Base-by-base conservation (phyloP, 441 rosid species). In the Adansonia madagascariensis region DNA sequence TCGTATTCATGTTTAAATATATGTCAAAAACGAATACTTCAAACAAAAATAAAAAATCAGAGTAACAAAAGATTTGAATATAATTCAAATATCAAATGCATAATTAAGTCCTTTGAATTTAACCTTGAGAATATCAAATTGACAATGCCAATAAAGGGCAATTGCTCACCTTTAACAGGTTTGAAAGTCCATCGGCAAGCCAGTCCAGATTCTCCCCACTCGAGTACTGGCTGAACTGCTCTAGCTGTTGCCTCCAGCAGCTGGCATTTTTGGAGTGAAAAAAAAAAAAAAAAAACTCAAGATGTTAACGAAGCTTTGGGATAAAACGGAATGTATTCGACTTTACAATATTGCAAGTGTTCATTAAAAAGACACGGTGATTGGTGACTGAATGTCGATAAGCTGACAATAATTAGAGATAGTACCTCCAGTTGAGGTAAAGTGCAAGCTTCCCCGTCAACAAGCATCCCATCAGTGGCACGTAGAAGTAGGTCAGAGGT, bases 371-470 rank as follows among this genome's bases (percentile, higher is more conserved):
- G 15, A 46, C 18, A 20, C 22, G 10, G 17, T 68, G 18, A 47
- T 68, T 49, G 43, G 43, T 12, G 11, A 24, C 24, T 47, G 73
- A 66, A 27, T 9, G 4, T 8, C 22, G 43, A 43, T 35, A 62
- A 12, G 4, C n/a, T 35, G 17, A 22, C 53, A 9, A 66, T 43
- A 18, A 44, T 18, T 44, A 9, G 52, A 72, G 60, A 47, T 17
- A 44, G 72, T 88, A 93, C 99, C 97, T 95, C 99, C n/a, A 95
- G 89, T 78, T 95, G 98, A 12, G 97, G 99, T 83, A 91, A 85
- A 53, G 99, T 96, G 86, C 99, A 94, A 82, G 98, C 99, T 88
- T 94, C 99, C 60, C 99, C 98, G 75, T 96, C 98, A 53, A 96
- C 95, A 75, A 96, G 99, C 93, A 95, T 88, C 50, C 99, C 99